Conservation (phyloP, 108 stramenopile species). For the Mediolabrus comicus region DNA sequence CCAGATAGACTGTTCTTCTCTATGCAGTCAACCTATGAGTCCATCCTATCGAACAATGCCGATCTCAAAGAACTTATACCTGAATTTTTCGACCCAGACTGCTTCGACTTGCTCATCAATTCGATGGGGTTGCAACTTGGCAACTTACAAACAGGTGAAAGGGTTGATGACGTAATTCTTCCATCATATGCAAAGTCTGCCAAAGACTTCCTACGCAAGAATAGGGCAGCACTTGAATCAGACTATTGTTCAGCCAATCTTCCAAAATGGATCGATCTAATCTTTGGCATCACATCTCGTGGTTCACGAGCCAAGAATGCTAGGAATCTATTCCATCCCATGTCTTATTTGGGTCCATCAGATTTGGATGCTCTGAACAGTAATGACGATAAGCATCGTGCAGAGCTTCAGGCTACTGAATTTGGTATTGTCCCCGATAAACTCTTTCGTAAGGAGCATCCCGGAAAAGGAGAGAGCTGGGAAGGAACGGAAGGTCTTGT, state of each 20-base stretch:
- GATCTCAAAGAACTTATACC: constrained; percentile 99
- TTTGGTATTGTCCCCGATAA: constrained; percentile 72
- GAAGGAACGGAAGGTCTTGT: background rate
- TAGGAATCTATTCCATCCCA: constrained; percentile 88
- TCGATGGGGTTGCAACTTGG: constrained; percentile 90
- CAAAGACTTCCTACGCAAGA: constrained; percentile 86
- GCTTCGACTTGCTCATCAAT: constrained; percentile 93
- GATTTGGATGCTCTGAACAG: constrained; percentile 66
- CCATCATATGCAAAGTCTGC: constrained; percentile 92
- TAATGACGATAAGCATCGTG: constrained; percentile 75
- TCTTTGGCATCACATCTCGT: constrained; percentile 92
- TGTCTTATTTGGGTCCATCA: constrained; percentile 79
- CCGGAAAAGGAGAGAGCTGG: constrained; percentile 1
- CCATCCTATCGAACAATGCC: constrained; percentile 85
- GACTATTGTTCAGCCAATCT: constrained; percentile 80
- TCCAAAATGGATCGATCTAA: constrained; percentile 97
- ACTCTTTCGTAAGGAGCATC: constrained; percentile 1
- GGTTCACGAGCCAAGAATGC: constrained; percentile 84
- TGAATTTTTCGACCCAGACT: constrained; percentile 87
- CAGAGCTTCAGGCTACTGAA: constrained; percentile 86
- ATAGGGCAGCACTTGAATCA: constrained; percentile 92
- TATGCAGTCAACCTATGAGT: constrained; percentile 75
- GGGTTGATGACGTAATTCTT: constrained; percentile 85
- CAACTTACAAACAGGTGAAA: constrained; percentile 83
- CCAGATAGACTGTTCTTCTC: constrained; percentile 94